These are phyloP conservation scores for Vigna trinervia DNA, from an alignment of 306 rosid genomes.

Conservation along the genomic window DNA sequence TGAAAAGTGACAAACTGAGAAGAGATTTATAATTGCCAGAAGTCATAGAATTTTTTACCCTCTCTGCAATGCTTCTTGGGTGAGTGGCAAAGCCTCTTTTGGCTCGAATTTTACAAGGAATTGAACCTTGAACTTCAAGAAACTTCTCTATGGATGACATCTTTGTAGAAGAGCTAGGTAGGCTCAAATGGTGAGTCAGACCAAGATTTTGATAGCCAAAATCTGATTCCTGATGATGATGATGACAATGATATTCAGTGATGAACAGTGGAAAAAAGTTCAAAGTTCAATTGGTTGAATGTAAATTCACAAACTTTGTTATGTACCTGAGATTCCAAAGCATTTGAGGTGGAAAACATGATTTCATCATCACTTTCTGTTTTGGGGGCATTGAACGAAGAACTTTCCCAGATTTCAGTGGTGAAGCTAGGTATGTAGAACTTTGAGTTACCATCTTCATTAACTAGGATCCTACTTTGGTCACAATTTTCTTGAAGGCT, in stretches of 20 bases:
- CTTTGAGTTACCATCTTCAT: slow-evolving; percentile 47
- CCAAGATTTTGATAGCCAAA: slow-evolving; percentile 49
- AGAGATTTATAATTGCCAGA: background rate
- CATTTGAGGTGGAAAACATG: slow-evolving; percentile 59
- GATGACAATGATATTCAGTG: background rate
- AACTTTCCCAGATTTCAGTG: slow-evolving; percentile 64
- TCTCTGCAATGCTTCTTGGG: slow-evolving; percentile 95
- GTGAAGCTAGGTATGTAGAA: slow-evolving; percentile 50
- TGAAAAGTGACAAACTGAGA: background rate
- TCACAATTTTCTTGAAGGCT: slow-evolving; percentile 44
- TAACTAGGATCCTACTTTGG: slow-evolving; percentile 43
- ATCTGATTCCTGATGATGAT: slow-evolving; percentile 52
- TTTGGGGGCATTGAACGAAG: slow-evolving; percentile 57
- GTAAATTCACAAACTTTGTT: background rate
- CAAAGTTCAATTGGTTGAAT: background rate
- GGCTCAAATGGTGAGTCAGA: slow-evolving; percentile 77
- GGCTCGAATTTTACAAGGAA: slow-evolving; percentile 82
- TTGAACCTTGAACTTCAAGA: slow-evolving; percentile 65
- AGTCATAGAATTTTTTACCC: slow-evolving; percentile 57
- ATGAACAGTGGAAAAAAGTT: background rate
- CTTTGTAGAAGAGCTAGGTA: slow-evolving; percentile 62
- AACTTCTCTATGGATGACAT: slow-evolving; percentile 58
- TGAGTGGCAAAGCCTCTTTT: slow-evolving; percentile 96
- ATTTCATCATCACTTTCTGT: slow-evolving; percentile 63
- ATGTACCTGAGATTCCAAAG: slow-evolving; percentile 66